A percentile compares a stretch with the other conserved stretches of the same genome.
phyloP scores from a whole-genome alignment of 257 asterid species.

The Salvia splendens region DNA sequence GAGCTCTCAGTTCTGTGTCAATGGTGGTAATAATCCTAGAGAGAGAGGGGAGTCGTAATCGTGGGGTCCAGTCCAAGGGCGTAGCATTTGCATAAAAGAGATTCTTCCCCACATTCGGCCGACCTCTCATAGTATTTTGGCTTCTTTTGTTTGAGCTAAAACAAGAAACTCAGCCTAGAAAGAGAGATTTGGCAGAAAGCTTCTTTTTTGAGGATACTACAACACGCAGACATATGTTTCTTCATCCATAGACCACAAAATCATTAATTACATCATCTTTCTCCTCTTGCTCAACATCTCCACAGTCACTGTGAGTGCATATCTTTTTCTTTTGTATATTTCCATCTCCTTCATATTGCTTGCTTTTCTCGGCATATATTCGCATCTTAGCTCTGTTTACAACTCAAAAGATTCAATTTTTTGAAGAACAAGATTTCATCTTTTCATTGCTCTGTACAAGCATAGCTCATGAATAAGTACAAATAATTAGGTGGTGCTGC shows the following conservation, averaged over 20 bases:
- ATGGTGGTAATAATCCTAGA: background rate
- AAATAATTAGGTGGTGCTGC: background rate
- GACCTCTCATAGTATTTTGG: slow-evolving; percentile 33
- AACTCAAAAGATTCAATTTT: slow-evolving; percentile 13
- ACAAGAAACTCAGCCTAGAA: slow-evolving; percentile 12
- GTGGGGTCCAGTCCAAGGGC: slow-evolving; percentile 35
- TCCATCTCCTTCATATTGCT: slow-evolving; percentile 11
- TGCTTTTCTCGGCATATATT: background rate
- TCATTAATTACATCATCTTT: slow-evolving; percentile 24
- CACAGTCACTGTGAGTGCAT: slow-evolving; percentile 48
- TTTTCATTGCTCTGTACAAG: too few relatives aligned
- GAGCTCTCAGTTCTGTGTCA: background rate
- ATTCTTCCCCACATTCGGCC: slow-evolving; percentile 40
- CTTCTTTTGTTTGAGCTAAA: slow-evolving; percentile 16
- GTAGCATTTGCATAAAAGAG: slow-evolving; percentile 37
- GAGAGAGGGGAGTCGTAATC: slow-evolving; percentile 6
- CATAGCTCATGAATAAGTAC: background rate
- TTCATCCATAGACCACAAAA: background rate
- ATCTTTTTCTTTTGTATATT: background rate
- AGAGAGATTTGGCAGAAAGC: background rate
- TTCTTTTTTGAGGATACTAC: background rate
- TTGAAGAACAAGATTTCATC: too few relatives aligned
- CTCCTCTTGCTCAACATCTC: slow-evolving; percentile 20
- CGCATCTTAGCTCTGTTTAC: background rate
- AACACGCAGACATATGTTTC: background rate